Conservation (phyloP, 2,329 filamentous ascomycete species). For the Madurella mycetomatis region DNA sequence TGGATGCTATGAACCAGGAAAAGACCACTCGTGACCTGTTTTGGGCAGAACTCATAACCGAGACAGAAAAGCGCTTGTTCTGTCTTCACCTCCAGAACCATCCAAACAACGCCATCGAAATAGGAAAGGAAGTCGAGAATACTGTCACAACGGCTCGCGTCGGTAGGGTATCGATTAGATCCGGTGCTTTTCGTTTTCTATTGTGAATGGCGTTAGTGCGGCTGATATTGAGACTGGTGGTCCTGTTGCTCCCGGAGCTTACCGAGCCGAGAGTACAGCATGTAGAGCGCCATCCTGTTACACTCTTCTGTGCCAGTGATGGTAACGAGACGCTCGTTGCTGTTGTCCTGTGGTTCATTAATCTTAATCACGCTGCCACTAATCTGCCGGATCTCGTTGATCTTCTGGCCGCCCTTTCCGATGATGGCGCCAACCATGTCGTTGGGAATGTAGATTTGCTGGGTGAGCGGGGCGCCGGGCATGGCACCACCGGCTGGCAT, state of each 20-base stretch:
- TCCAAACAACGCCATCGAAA: slow-evolving; percentile 17
- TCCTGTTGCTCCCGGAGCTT: slow-evolving; percentile 34
- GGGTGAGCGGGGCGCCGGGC: slow-evolving; percentile 80
- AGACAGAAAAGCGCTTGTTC: slow-evolving; percentile 19
- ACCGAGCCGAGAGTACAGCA: slow-evolving; percentile 98
- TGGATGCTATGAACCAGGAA: slow-evolving; percentile 18
- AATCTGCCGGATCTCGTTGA: slow-evolving; percentile 97
- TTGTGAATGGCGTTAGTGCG: slow-evolving; percentile 16
- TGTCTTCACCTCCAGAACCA: slow-evolving; percentile 4
- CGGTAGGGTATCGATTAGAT: slow-evolving; percentile 40
- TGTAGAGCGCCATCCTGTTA: slow-evolving; percentile 99
- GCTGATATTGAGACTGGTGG: not conserved
- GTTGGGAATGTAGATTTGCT: slow-evolving; percentile 98
- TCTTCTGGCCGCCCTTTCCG: slow-evolving; percentile 96
- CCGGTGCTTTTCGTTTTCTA: slow-evolving; percentile 74
- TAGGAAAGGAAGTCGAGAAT: slow-evolving; percentile 4
- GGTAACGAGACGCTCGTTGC: slow-evolving; percentile 94
- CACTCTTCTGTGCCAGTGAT: slow-evolving; percentile 97
- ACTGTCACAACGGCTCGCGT: not conserved
- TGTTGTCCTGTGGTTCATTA: slow-evolving; percentile 98
- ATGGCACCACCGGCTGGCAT: slow-evolving; percentile 56
- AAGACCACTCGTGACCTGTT: slow-evolving; percentile 14
- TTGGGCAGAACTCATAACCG: slow-evolving; percentile 13
- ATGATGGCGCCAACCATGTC: slow-evolving; percentile 99
- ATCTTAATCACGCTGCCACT: slow-evolving; percentile 99